Conservation (phyloP, 331 rosid genomes). For the Ulmus americana region DNA sequence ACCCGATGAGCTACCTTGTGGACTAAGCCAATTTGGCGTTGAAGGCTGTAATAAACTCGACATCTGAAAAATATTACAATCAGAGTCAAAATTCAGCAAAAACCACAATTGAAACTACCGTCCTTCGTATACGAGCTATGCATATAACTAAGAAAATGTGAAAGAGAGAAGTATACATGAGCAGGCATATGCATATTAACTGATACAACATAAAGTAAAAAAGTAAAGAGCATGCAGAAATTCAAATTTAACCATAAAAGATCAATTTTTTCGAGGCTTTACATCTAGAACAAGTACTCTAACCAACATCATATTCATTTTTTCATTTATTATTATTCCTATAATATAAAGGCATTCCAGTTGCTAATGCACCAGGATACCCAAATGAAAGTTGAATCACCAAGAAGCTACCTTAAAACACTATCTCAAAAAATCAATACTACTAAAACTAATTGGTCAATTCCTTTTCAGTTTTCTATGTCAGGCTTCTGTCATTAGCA, state of each 20-base stretch:
- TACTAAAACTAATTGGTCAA: conserved; percentile 9
- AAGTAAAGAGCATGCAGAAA: background rate
- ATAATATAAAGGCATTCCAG: conserved; percentile 2
- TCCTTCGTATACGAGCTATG: background rate
- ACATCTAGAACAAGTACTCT: conserved; percentile 4
- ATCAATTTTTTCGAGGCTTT: background rate
- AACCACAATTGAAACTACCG: background rate
- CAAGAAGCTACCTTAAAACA: background rate
- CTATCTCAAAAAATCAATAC: conserved; percentile 1
- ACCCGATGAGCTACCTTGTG: conserved; percentile 78
- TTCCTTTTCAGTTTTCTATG: conserved; percentile 16
- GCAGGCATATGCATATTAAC: conserved; percentile 1
- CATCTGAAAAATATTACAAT: conserved; percentile 52
- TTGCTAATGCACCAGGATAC: conserved; percentile 3
- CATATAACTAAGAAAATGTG: background rate
- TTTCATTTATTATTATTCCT: background rate
- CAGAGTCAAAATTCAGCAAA: background rate
- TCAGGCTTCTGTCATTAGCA: conserved; percentile 1
- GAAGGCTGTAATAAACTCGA: conserved; percentile 66
- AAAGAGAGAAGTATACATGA: background rate
- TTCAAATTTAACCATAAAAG: background rate
- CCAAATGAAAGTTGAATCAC: background rate
- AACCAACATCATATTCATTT: background rate
- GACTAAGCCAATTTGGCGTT: conserved; percentile 68
- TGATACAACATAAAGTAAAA: background rate